phyloP scores from a whole-genome alignment of 1,284 basidiomycete species.

The Xanthoconium separans region DNA sequence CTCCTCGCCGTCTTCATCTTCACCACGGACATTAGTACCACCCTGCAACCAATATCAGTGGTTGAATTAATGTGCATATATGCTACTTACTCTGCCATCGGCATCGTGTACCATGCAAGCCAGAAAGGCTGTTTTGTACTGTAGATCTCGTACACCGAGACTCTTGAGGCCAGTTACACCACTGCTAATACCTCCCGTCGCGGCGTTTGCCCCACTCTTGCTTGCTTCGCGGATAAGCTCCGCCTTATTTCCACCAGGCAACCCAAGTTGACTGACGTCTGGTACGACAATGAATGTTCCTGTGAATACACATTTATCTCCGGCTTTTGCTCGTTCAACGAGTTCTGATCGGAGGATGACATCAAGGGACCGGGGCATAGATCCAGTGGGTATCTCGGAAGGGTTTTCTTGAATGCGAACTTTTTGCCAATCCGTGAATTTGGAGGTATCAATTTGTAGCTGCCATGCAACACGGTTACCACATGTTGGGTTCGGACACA shows the following conservation, averaged over 20 bases:
- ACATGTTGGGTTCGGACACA: slow-evolving; percentile 93
- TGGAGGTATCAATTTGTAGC: slow-evolving; percentile 93
- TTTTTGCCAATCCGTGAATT: slow-evolving; percentile 99
- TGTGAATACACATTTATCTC: slow-evolving; percentile 98
- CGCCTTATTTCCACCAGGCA: slow-evolving; percentile 92
- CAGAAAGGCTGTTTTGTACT: slow-evolving; percentile 98
- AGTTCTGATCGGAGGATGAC: slow-evolving; percentile 95
- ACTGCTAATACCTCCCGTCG: slow-evolving; percentile 70
- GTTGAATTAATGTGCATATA: slow-evolving; percentile 2
- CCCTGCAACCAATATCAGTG: slow-evolving; percentile 42
- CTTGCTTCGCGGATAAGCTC: slow-evolving; percentile 88
- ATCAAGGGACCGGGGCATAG: slow-evolving; percentile 96
- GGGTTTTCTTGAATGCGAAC: slow-evolving; percentile 99
- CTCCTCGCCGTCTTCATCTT: slow-evolving; percentile 77
- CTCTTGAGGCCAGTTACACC: slow-evolving; percentile 95
- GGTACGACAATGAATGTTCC: slow-evolving; percentile 99
- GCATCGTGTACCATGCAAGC: slow-evolving; percentile 96
- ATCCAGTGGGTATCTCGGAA: slow-evolving; percentile 97
- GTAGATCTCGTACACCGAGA: slow-evolving; percentile 92
- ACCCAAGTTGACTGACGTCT: slow-evolving; percentile 93
- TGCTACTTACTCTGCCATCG: slow-evolving; percentile 71
- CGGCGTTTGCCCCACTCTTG: slow-evolving; percentile 57
- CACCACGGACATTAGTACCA: slow-evolving; percentile 84
- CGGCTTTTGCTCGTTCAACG: slow-evolving; percentile 97
- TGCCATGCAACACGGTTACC: slow-evolving; percentile 91